A percentile compares a stretch with the other conserved stretches of the same genome.
These are phyloP conservation scores for Pseudonitzschia pungens DNA, from an alignment of 108 stramenopile species.

Conservation along the genomic window DNA sequence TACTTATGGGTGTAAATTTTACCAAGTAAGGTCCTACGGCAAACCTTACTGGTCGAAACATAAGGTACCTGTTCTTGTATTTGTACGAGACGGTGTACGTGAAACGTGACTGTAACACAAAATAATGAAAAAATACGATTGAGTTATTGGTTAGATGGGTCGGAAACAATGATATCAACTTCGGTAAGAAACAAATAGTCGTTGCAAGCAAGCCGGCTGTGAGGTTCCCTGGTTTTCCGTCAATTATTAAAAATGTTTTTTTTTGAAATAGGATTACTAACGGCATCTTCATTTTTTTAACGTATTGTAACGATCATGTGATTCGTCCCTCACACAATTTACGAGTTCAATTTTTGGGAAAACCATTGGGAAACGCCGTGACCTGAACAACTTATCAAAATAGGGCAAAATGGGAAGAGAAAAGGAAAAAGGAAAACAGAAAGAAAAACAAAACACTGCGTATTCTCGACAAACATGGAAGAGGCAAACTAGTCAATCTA, in stretches of 20 bases:
- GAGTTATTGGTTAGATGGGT: too few relatives aligned
- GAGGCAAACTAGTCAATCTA: not conserved
- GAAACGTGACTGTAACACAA: too few relatives aligned
- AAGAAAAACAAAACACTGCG: not conserved
- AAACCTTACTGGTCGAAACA: too few relatives aligned
- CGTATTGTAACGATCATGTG: not conserved
- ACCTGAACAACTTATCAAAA: too few relatives aligned
- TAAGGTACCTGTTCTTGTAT: too few relatives aligned
- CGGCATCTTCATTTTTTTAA: not conserved
- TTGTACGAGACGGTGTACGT: too few relatives aligned
- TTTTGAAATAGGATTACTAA: not conserved
- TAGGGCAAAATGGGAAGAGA: not conserved
- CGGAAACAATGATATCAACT: too few relatives aligned
- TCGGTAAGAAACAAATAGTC: not conserved
- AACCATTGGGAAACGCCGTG: too few relatives aligned
- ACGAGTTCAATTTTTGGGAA: too few relatives aligned
- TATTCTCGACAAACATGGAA: not conserved
- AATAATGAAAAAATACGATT: too few relatives aligned
- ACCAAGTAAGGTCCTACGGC: too few relatives aligned
- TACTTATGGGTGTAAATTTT: too few relatives aligned
- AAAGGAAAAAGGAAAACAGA: not conserved
- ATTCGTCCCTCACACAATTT: not conserved
- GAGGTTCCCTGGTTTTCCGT: not conserved
- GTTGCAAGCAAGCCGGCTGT: not conserved
- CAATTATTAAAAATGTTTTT: not conserved